These are phyloP conservation scores for Paracoccidioides brasiliensis DNA, from an alignment of 2,329 filamentous ascomycete genomes.

Conservation along the genomic window DNA sequence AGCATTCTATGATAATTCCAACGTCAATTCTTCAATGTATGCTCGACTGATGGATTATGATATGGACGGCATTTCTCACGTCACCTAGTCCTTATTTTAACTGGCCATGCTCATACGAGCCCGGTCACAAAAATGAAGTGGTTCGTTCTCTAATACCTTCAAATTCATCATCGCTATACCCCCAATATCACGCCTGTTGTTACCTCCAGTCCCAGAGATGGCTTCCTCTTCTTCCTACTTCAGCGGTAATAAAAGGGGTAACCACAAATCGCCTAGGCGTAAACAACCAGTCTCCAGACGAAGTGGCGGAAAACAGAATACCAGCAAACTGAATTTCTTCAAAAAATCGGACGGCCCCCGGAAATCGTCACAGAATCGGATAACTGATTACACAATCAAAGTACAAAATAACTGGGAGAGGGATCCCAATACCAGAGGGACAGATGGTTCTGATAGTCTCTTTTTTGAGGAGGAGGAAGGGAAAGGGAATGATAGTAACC, in stretches of 20 bases:
- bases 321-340: slow-evolving; percentile 62
- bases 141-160: neutral
- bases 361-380: slow-evolving; percentile 39
- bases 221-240: neutral
- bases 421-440: neutral
- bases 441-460: slow-evolving; percentile 15
- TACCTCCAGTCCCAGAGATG: neutral
- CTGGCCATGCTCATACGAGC: neutral
- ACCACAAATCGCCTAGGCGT: neutral
- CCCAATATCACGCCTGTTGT: neutral
- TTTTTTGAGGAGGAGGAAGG: slow-evolving; percentile 24
- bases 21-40: neutral
- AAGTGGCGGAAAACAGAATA: slow-evolving; percentile 30
- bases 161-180: neutral
- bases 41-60: neutral
- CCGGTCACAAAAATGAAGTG: neutral
- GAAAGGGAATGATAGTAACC: neutral
- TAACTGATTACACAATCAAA: slow-evolving; percentile 32
- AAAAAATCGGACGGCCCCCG: slow-evolving; percentile 48
- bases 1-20: too few species aligned
- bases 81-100: neutral
- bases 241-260: neutral
- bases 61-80: neutral
- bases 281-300: neutral
- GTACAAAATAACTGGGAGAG: slow-evolving; percentile 15